phyloP scores from a whole-genome alignment of 768 basidiomycete species.

The Pleurotus sapidus region DNA sequence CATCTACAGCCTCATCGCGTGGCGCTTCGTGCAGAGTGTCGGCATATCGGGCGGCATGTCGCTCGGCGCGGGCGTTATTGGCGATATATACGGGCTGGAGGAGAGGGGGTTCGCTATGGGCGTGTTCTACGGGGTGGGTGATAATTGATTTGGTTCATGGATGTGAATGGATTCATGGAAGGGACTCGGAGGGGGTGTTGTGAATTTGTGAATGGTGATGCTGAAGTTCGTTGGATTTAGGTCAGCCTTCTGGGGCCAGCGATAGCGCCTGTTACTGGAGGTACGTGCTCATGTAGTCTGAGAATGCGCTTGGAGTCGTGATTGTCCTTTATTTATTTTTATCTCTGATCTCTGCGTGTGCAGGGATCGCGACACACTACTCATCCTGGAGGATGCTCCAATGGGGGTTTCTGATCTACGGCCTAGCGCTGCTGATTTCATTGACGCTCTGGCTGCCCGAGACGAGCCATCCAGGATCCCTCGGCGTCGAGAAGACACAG shows the following conservation, averaged over 20 bases:
- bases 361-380: conserved; percentile 52
- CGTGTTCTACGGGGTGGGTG: conserved; percentile 48
- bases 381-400: conserved; percentile 68
- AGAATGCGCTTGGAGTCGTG: neutral
- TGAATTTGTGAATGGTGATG: too few relatives aligned
- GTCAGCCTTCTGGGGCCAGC: conserved; percentile 56
- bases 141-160: neutral
- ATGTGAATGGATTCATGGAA: too few relatives aligned
- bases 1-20: conserved; percentile 49
- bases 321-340: neutral
- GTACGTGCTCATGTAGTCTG: conserved; percentile 14
- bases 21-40: conserved; percentile 63
- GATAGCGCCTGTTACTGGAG: conserved; percentile 58
- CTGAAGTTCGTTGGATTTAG: conserved; percentile 22
- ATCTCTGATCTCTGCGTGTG: conserved; percentile 6
- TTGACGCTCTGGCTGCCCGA: conserved; percentile 55
- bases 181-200: too few relatives aligned
- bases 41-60: conserved; percentile 58
- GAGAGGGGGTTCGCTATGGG: conserved; percentile 61
- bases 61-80: conserved; percentile 57
- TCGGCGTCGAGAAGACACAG: conserved; percentile 52
- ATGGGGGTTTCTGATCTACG: conserved; percentile 35
- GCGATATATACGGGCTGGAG: conserved; percentile 65
- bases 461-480: conserved; percentile 58
- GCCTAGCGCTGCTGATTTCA: conserved; percentile 33